Conservation (phyloP, 768 basidiomycete species). For the Rhizopogon vinicolor region DNA sequence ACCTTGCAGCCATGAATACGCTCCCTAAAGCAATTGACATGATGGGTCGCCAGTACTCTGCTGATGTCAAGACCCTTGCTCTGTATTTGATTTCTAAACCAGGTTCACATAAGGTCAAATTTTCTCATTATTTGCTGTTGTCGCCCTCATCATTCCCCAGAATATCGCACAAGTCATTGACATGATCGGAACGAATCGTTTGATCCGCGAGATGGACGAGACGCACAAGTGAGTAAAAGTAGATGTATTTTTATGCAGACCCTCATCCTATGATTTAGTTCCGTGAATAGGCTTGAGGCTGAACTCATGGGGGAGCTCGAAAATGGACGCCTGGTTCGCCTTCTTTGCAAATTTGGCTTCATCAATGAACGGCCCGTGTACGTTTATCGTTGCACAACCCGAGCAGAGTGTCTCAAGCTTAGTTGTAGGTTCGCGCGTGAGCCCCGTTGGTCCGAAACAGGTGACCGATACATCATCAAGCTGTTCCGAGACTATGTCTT, state of each 20-base stretch:
- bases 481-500: conserved; percentile 98
- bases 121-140: neutral
- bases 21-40: conserved; percentile 71
- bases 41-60: conserved; percentile 68
- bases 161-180: conserved; percentile 77
- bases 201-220: conserved; percentile 76
- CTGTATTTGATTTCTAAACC: conserved; percentile 76
- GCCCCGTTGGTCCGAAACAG: conserved; percentile 96
- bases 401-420: conserved; percentile 1
- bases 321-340: conserved; percentile 85
- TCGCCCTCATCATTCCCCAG: conserved; percentile 30
- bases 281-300: conserved; percentile 74
- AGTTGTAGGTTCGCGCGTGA: conserved; percentile 87
- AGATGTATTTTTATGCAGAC: neutral
- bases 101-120: conserved; percentile 54
- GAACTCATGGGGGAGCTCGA: conserved; percentile 89
- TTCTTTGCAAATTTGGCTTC: conserved; percentile 93
- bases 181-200: conserved; percentile 64
- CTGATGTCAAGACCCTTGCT: conserved; percentile 78
- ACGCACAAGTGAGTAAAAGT: conserved; percentile 57
- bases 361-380: conserved; percentile 99
- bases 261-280: conserved; percentile 38
- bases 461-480: conserved; percentile 96
- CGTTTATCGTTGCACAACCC: conserved; percentile 24
- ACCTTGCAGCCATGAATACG: conserved; percentile 50